Evolutionary conservation across 2,329 filamentous ascomycete genomes (phyloP).

Genomic region (Didymella glomerata): DNA sequence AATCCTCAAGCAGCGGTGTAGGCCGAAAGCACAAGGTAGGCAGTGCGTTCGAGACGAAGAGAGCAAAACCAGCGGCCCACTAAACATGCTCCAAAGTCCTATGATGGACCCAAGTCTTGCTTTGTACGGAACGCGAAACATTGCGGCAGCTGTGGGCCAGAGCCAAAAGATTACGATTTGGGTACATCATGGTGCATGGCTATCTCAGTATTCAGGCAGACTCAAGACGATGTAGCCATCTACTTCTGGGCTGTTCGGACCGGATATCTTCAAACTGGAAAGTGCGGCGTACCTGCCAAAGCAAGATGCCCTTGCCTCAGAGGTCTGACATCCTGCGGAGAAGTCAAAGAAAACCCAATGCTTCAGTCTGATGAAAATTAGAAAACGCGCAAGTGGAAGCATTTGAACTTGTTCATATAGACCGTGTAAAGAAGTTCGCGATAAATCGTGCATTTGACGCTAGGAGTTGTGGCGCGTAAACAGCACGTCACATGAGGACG

Average conservation of each 20-base stretch:
- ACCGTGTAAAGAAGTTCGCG: neutral
- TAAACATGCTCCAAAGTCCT: no score
- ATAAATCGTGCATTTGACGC: neutral
- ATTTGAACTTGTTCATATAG: neutral
- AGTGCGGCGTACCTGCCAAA: neutral
- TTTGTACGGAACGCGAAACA: no score
- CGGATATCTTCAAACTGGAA: neutral
- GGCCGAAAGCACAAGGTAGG: no score
- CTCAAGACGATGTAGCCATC: neutral
- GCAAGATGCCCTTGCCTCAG: neutral
- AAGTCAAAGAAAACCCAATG: neutral
- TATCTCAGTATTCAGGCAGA: no score
- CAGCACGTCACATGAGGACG: conserved; percentile 19
- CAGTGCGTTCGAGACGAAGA: no score
- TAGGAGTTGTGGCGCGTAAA: conserved; percentile 8
- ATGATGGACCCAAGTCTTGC: no score
- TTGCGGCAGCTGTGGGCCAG: no score
- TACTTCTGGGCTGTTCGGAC: neutral
- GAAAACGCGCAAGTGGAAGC: neutral
- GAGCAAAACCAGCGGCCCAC: no score
- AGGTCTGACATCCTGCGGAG: neutral
- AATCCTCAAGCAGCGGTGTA: no score
- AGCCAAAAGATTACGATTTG: no score
- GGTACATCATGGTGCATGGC: no score
- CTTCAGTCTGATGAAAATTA: neutral